These are phyloP conservation scores for Flaveria ramosissima DNA, from an alignment of 129 eudicot species.

Conservation along the genomic window DNA sequence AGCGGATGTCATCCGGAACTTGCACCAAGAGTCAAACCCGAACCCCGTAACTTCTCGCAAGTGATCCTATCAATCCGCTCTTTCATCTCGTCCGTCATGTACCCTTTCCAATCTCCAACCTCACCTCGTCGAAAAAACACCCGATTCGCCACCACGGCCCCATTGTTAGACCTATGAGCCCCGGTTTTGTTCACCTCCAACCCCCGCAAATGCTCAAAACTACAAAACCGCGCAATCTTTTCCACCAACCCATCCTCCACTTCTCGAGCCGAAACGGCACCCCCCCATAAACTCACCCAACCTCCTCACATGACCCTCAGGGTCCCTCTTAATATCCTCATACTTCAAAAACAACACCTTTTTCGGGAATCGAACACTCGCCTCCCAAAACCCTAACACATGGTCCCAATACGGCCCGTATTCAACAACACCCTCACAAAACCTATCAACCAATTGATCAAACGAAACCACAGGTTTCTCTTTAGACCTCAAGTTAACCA, in stretches of 20 bases:
- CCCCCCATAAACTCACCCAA: slow-evolving; percentile 18
- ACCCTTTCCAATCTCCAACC: slow-evolving; percentile 4
- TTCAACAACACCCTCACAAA: neutral
- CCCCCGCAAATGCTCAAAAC: neutral
- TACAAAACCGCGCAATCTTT: neutral
- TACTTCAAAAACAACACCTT: neutral
- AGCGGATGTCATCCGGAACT: neutral
- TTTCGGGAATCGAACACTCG: neutral
- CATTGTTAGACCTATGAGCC: neutral
- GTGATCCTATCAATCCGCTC: slow-evolving; percentile 12
- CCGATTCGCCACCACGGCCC: neutral
- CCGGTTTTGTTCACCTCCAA: neutral
- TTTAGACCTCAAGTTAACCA: neutral
- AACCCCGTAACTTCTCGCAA: slow-evolving; percentile 1
- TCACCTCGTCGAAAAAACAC: neutral
- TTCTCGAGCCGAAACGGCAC: neutral
- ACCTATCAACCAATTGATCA: neutral
- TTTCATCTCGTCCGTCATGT: slow-evolving; percentile 8
- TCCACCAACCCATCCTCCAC: neutral
- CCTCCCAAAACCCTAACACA: neutral
- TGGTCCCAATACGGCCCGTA: slow-evolving; percentile 1
- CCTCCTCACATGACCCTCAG: slow-evolving; percentile 1
- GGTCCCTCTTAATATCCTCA: slow-evolving; percentile 6
- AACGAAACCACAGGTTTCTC: neutral
- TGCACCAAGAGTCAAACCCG: slow-evolving; percentile 9